Evolutionary conservation across 257 asterid genomes (phyloP).

Genomic region (Paulownia fortunei): DNA sequence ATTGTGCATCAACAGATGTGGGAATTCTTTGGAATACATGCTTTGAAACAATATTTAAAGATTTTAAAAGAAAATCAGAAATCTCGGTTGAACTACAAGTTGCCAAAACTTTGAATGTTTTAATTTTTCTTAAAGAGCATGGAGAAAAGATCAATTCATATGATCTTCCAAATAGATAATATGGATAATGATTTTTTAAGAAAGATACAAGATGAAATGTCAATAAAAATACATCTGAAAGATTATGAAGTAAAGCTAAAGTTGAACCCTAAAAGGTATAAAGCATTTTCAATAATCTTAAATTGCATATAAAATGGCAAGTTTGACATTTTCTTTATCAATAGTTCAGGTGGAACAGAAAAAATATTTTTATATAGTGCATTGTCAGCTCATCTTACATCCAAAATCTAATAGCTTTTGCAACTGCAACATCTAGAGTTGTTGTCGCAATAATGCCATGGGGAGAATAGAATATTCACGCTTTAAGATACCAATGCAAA

Average conservation of each 20-base stretch:
- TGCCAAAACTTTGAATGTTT: not conserved
- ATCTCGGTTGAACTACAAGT: not conserved
- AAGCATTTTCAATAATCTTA: not conserved
- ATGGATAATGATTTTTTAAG: not conserved
- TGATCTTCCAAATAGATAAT: not conserved
- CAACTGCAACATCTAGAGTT: not conserved
- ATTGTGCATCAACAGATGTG: conserved; percentile 13
- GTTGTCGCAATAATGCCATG: not conserved
- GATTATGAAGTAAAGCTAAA: not conserved
- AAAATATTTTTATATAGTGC: too few species aligned
- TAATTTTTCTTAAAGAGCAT: not conserved
- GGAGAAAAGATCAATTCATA: not conserved
- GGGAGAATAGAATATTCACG: not conserved
- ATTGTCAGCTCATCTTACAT: not conserved
- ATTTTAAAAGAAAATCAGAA: not conserved
- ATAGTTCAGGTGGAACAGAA: too few species aligned
- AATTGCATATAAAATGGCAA: too few species aligned
- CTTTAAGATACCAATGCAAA: not conserved
- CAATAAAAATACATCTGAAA: not conserved
- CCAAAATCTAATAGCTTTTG: not conserved
- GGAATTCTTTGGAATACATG: not conserved
- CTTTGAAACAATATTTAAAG: conserved; percentile 13
- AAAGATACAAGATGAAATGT: not conserved
- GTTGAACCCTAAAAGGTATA: not conserved
- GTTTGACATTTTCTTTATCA: too few species aligned